Base-by-base conservation (phyloP, 1,284 basidiomycete species). In the Apiotrichum domesticum region DNA sequence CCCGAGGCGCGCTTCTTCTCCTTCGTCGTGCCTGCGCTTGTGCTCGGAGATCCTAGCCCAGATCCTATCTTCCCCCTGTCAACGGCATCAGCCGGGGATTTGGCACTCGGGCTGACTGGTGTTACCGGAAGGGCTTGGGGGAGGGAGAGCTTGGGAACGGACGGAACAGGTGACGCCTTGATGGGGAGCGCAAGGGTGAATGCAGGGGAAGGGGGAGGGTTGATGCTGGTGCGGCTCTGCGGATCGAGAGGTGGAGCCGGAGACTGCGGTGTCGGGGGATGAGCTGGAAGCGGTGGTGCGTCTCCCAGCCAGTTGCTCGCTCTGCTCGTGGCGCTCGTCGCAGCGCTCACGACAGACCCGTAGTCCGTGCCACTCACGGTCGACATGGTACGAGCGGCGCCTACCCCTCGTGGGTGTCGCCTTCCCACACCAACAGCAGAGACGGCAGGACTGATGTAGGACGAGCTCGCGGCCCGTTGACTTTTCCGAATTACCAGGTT, bases 351-450 rank as follows among this genome's bases (percentile, higher is more conserved):
- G 1, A 40, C 35, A 13, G 47, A 49, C 7, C 10, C 13, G 8
- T 37, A n/a, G 39, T 51, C 50, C 10, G 35, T 11, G 9, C 14
- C 32, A 21, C 50, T 51, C 32, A 29, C n/a, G 4, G 50, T 43
- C 6, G 40, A 43, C 6, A 44, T 39, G 29, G 32, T 40, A 11
- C 39, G 48, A 3, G 37, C 32, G 8, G 15, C 35, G 35, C 47
- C 40, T 37, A 21, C 35, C 3, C 21, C 15, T 7, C 4, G n/a
- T 3, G 41, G 3, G 33, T 13, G 14, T 1, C 21, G 3, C 40
- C 35, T 35, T 40, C 50, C 50, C 11, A 51, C 50, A 13, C 50
- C 50, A 3, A 51, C 50, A 13, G 50, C 50, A 1, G 50, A 51
- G 6, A 51, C 41, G 2, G 50, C 50, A 2, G 50, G 50, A 34